phyloP scores from a whole-genome alignment of 768 basidiomycete genomes.

The Kwoniella sp. region DNA sequence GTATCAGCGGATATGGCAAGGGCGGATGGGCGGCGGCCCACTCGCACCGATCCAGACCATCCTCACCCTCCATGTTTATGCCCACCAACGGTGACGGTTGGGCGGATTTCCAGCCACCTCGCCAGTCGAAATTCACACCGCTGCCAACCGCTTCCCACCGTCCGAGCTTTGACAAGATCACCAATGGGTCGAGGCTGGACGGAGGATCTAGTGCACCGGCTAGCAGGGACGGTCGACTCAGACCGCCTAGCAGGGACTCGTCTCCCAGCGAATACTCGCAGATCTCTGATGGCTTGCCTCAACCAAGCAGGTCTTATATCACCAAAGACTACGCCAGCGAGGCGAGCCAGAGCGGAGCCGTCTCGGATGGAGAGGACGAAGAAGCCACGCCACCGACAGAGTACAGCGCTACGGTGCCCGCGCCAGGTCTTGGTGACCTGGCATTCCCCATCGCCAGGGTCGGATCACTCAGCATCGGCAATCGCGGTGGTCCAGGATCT shows the following conservation, averaged over 20 bases:
- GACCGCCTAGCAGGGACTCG: constrained; percentile 13
- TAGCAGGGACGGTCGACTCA: constrained; percentile 3
- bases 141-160: constrained; percentile 29
- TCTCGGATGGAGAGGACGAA: background rate
- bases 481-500: background rate
- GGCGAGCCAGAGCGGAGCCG: constrained; percentile 2
- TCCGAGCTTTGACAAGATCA: constrained; percentile 28
- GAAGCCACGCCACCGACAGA: background rate
- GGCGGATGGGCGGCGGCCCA: constrained; percentile 44
- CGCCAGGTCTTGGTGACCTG: constrained; percentile 3
- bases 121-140: constrained; percentile 36
- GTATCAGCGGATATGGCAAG: constrained; percentile 33
- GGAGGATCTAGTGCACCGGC: constrained; percentile 1
- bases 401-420: background rate
- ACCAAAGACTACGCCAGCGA: constrained; percentile 7
- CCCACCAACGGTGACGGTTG: constrained; percentile 32
- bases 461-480: background rate
- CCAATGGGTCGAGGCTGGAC: constrained; percentile 12
- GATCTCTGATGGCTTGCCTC: constrained; percentile 20
- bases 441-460: constrained; percentile 12
- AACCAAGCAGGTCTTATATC: constrained; percentile 34
- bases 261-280: constrained; percentile 35
- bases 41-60: constrained; percentile 16
- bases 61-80: constrained; percentile 36
- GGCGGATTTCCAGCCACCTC: constrained; percentile 30